Base-by-base conservation (phyloP, 1,139 yeast genomes). In the Sugiyamaella paludigena region DNA sequence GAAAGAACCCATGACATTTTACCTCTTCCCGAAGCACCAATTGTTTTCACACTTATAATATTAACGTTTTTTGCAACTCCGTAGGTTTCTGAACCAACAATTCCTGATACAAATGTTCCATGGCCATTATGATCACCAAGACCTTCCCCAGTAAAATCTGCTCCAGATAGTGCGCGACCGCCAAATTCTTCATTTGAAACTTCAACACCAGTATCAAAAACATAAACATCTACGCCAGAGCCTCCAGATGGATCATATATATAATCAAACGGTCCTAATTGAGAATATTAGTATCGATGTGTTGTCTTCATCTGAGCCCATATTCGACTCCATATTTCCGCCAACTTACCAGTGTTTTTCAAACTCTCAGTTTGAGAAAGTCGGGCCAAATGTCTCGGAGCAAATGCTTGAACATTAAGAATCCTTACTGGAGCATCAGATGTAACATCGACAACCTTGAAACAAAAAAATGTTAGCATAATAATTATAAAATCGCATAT, bases 51-150 rank as follows among this genome's bases (percentile, higher is more conserved):
- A 38, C 83, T 92, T 8, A 85, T 71, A 2, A 89, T 63, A 11
- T 72, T 72, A 9, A 77, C 83, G 16, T 76, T 67, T 60, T 89
- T 89, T 9, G 96, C 86, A 0, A 86, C 95, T 0, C 97, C 96
- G 64, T 74, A 88, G 0, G 83, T 79, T 34, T 64, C 67, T 0
- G 96, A 86, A 0, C 94, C 96, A 36, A 87, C 77, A n/a, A 88
- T 67, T 0, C 97, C 96, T 0, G 96, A 95, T 2, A 88, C 95
- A 66, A 87, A 95, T 0, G 96, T 87, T 1, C 87, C 82, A 61
- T 85, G 94, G 0, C 92, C 92, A 60, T 82, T 82, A 7, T 61
- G 57, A 60, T 84, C 92, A 0, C 85, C 84, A 0, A 69, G 59
- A 0, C 83, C 87, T 63, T 80, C 85, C 0, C 71, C 73, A 0